A percentile compares a stretch with the other conserved stretches of the same genome.
Conservation (phyloP, 768 basidiomycete genomes). For the Boletus fagicola region DNA sequence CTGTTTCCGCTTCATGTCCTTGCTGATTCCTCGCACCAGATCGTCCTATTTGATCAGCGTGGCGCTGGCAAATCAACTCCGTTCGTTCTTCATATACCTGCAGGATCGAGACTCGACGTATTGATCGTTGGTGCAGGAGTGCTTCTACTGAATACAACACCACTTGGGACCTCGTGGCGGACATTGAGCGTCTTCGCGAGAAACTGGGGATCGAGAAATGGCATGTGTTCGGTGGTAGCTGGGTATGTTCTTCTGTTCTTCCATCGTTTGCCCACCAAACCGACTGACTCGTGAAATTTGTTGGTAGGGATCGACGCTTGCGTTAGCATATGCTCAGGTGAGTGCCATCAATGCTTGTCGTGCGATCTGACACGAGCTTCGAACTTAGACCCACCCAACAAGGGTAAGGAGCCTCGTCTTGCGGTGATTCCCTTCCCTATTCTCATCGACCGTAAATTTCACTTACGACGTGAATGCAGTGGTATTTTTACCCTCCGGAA, state of each 20-base stretch:
- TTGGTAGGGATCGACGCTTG: conserved; percentile 76
- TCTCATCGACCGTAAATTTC: not conserved
- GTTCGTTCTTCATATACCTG: conserved; percentile 40
- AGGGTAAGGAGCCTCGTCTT: conserved; percentile 77
- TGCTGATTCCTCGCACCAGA: conserved; percentile 40
- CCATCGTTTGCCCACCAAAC: not conserved
- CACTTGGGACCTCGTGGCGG: conserved; percentile 90
- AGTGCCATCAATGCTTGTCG: not conserved
- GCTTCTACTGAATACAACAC: conserved; percentile 86
- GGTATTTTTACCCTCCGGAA: conserved; percentile 88
- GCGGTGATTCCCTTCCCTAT: conserved; percentile 43
- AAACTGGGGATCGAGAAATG: conserved; percentile 78
- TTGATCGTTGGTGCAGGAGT: conserved; percentile 41
- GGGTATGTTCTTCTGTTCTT: conserved; percentile 52
- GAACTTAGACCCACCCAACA: conserved; percentile 68
- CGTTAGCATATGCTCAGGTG: conserved; percentile 84
- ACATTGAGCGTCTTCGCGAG: conserved; percentile 79
- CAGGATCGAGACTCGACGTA: not conserved
- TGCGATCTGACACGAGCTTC: not conserved
- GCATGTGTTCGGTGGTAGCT: conserved; percentile 95
- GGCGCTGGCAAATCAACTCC: conserved; percentile 87
- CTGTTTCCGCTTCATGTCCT: not conserved
- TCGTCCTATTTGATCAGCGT: conserved; percentile 87
- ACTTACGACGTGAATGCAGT: conserved; percentile 35
- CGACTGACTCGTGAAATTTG: not conserved